Percentiles rank a stretch among this genome's conserved stretches.
These are phyloP conservation scores for Melanogaster broomeanus DNA, from an alignment of 768 basidiomycete species.

Conservation along the genomic window DNA sequence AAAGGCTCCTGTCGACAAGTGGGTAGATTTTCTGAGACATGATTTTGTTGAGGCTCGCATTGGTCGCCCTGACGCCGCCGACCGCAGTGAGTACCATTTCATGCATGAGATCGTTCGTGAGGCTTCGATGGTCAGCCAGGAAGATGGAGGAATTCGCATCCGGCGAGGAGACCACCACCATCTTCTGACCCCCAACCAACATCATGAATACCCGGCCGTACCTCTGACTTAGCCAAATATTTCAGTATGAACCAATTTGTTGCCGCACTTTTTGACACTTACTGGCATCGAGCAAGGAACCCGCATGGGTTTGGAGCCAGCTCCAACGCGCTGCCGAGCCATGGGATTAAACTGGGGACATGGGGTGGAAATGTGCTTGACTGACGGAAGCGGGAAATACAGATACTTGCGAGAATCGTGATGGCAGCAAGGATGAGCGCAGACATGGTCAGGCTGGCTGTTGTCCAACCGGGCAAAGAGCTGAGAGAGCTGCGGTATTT, in stretches of 20 bases:
- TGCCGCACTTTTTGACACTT: not conserved
- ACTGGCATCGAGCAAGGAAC: conserved; percentile 24
- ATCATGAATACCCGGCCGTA: conserved; percentile 16
- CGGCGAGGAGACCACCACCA: conserved; percentile 16
- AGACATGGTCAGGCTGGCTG: conserved; percentile 2
- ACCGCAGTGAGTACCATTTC: conserved; percentile 11
- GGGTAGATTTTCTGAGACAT: conserved; percentile 16
- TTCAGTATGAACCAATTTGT: not conserved
- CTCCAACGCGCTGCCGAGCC: conserved; percentile 18
- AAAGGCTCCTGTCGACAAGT: conserved; percentile 22
- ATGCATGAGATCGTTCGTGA: conserved; percentile 11
- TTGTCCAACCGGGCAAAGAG: no score
- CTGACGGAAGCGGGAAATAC: not conserved
- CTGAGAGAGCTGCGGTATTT: conserved; percentile 1
- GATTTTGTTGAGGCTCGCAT: conserved; percentile 9
- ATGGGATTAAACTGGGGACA: conserved; percentile 12
- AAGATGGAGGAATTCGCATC: conserved; percentile 13
- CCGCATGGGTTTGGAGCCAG: conserved; percentile 12
- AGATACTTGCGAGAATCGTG: no score
- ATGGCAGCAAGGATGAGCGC: not conserved
- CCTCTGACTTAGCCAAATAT: conserved; percentile 4
- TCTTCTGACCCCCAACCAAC: conserved; percentile 15
- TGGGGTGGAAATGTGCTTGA: conserved; percentile 1
- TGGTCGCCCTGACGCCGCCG: conserved; percentile 8
- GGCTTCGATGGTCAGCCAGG: no score